phyloP scores from a whole-genome alignment of 768 basidiomycete species.

The Panus rudis region DNA sequence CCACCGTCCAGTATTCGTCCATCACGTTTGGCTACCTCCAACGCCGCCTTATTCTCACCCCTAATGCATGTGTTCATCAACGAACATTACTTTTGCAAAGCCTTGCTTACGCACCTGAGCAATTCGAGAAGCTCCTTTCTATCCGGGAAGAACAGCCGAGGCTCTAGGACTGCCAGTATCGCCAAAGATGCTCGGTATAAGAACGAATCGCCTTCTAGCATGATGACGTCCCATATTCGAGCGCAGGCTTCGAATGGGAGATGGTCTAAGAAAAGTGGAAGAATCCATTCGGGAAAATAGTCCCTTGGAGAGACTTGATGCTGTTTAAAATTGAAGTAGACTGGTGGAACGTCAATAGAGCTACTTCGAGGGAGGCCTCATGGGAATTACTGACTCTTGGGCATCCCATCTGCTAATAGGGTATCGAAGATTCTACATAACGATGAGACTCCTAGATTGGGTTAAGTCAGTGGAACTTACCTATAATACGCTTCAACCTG shows the following conservation, averaged over 20 bases:
- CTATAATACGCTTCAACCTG: constrained; percentile 91
- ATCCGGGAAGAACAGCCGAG: constrained; percentile 86
- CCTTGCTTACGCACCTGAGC: constrained; percentile 46
- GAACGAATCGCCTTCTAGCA: constrained; percentile 89
- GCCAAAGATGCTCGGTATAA: constrained; percentile 80
- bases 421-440: constrained; percentile 80
- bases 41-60: constrained; percentile 76
- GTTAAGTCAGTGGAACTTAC: constrained; percentile 30
- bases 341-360: constrained; percentile 32
- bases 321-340: constrained; percentile 93
- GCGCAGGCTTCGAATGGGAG: constrained; percentile 90
- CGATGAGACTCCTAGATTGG: constrained; percentile 10
- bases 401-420: constrained; percentile 86
- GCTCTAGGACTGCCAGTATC: constrained; percentile 75
- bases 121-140: constrained; percentile 69
- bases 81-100: not conserved
- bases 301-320: constrained; percentile 81
- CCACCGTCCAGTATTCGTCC: constrained; percentile 49
- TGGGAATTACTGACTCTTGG: constrained; percentile 59
- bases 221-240: constrained; percentile 79
- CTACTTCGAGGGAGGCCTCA: too few relatives aligned
- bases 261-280: constrained; percentile 76
- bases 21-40: constrained; percentile 77
- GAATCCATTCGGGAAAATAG: constrained; percentile 80
- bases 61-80: constrained; percentile 26